Conservation (phyloP, 225 moss, liverwort and hornwort species). For the Polytrichum commune region DNA sequence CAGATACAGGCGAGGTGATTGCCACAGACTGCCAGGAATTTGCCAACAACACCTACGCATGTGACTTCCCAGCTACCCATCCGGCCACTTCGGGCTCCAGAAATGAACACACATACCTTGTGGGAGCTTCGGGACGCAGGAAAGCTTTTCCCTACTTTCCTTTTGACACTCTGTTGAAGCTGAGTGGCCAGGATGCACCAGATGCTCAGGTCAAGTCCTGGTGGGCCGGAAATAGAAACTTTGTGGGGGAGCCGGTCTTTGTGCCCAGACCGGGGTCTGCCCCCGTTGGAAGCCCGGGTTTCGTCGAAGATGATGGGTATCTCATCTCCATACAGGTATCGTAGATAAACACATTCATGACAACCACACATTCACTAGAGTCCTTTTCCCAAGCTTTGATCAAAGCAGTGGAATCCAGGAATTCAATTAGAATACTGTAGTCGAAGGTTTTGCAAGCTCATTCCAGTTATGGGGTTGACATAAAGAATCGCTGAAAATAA, state of each 20-base stretch:
- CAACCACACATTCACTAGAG: no score
- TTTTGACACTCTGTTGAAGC: slow-evolving; percentile 27
- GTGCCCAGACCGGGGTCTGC: slow-evolving; percentile 14
- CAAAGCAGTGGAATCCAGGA: no score
- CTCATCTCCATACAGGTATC: slow-evolving; percentile 28
- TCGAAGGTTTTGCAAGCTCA: no score
- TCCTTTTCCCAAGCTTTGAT: no score
- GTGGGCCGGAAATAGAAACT: slow-evolving; percentile 31
- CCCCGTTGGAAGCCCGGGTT: slow-evolving; percentile 10
- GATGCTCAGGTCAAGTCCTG: slow-evolving; percentile 16
- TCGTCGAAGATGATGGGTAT: slow-evolving; percentile 37
- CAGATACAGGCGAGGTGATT: slow-evolving; percentile 9
- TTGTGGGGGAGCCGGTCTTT: slow-evolving; percentile 41
- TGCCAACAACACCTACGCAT: slow-evolving; percentile 20
- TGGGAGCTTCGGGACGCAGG: slow-evolving; percentile 22
- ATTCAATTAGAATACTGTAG: no score
- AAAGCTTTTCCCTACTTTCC: slow-evolving; percentile 30
- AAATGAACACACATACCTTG: slow-evolving; percentile 27
- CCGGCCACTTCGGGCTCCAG: slow-evolving; percentile 14
- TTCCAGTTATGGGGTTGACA: no score
- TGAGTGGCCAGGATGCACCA: slow-evolving; percentile 16
- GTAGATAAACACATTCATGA: no score
- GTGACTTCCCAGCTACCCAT: slow-evolving; percentile 37
- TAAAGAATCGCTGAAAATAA: no score
- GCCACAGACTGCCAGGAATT: slow-evolving; percentile 16